Conservation (phyloP, 148 eudicot species). For the Euryodendron excelsum region DNA sequence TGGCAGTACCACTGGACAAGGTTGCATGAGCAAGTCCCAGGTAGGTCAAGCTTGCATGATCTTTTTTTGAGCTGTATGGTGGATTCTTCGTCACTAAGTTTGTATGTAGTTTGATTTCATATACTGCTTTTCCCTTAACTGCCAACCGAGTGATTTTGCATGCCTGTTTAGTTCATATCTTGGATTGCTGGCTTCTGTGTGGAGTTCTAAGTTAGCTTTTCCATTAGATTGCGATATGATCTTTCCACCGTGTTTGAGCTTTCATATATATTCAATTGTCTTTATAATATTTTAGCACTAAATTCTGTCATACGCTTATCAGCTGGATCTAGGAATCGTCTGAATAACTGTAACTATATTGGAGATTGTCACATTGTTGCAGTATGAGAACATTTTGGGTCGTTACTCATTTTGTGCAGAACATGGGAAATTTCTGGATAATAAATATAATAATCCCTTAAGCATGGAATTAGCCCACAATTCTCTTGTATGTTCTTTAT, state of each 20-base stretch:
- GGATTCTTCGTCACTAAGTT: neutral
- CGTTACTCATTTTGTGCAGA: neutral
- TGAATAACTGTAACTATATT: neutral
- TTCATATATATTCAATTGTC: neutral
- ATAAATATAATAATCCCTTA: neutral
- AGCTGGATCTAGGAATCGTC: neutral
- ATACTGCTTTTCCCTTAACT: neutral
- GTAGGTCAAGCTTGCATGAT: slow-evolving; percentile 23
- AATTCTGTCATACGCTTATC: neutral
- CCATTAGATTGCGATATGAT: neutral
- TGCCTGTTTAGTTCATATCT: neutral
- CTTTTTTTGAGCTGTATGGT: neutral
- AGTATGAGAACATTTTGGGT: neutral
- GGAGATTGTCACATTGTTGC: neutral
- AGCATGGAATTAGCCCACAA: neutral
- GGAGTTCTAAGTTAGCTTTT: neutral
- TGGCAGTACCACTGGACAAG: slow-evolving; percentile 19
- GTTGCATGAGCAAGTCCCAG: slow-evolving; percentile 22
- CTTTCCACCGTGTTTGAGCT: neutral
- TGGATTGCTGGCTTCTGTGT: neutral
- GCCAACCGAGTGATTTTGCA: neutral
- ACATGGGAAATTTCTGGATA: neutral
- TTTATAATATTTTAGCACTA: no score
- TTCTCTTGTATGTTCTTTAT: neutral
- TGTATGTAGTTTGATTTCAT: neutral